A percentile compares a stretch with the other conserved stretches of the same genome.
These are phyloP conservation scores for Diutina scorzettiae DNA, from an alignment of 1,139 yeast species.

Conservation along the genomic window DNA sequence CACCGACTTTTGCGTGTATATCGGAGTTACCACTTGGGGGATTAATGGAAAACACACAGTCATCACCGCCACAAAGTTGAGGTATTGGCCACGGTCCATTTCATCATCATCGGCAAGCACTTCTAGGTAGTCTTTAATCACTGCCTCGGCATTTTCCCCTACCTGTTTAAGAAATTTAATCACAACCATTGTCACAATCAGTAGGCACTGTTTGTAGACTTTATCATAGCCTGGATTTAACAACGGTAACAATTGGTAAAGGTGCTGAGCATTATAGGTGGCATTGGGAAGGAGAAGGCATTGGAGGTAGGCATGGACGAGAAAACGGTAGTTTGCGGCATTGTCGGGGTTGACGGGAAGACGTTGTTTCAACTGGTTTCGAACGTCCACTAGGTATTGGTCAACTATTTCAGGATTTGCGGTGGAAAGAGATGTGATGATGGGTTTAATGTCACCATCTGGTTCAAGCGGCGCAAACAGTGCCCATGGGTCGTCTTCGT, in stretches of 20 bases:
- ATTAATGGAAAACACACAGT: constrained; percentile 17
- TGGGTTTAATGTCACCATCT: background rate
- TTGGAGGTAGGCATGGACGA: constrained; percentile 11
- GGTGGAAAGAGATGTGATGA: background rate
- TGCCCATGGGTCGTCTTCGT: constrained; percentile 1
- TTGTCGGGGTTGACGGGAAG: constrained; percentile 10
- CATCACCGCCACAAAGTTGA: constrained; percentile 15
- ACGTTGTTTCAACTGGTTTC: constrained; percentile 5
- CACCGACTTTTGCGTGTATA: constrained; percentile 13
- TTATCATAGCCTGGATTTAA: constrained; percentile 14
- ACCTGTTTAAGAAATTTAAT: constrained; percentile 16
- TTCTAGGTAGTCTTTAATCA: constrained; percentile 18
- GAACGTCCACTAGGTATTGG: background rate
- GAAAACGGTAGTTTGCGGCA: constrained; percentile 9
- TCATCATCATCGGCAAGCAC: constrained; percentile 13
- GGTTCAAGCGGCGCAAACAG: background rate
- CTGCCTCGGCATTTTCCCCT: constrained; percentile 11
- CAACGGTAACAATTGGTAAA: constrained; percentile 17
- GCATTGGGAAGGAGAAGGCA: constrained; percentile 13
- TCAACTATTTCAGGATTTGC: background rate
- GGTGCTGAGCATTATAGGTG: constrained; percentile 13
- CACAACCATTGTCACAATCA: constrained; percentile 16
- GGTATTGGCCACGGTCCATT: constrained; percentile 10
- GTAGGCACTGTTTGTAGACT: constrained; percentile 10
- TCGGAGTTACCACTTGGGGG: constrained; percentile 14